These are phyloP conservation scores for Uromyces viciae-fabae DNA, from an alignment of 1,284 basidiomycete genomes.

Conservation along the genomic window DNA sequence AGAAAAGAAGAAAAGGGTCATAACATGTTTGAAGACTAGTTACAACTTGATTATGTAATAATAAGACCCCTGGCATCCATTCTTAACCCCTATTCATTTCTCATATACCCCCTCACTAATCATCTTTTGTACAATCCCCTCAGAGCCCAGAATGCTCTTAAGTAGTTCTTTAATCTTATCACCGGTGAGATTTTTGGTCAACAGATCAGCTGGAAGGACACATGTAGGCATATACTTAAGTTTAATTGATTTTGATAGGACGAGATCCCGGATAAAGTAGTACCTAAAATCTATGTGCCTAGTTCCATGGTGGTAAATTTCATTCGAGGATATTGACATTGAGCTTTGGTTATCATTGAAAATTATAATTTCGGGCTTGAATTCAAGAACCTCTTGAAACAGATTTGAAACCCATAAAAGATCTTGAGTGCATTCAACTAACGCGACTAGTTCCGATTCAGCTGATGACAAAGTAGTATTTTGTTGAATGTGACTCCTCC, in stretches of 20 bases:
- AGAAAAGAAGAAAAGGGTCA: no score
- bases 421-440: constrained; percentile 15
- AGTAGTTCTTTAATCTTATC: no score
- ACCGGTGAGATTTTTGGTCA: background rate
- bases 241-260: background rate
- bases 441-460: background rate
- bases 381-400: background rate
- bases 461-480: background rate
- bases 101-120: no score
- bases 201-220: background rate
- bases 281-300: background rate
- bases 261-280: background rate
- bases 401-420: background rate
- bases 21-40: no score
- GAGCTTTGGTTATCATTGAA: constrained; percentile 1
- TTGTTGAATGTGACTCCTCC: constrained; percentile 3
- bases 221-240: background rate
- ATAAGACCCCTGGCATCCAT: no score
- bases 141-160: no score
- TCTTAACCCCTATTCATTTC: no score
- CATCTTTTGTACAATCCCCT: no score
- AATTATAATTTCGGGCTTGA: background rate
- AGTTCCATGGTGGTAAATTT: background rate
- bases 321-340: background rate
- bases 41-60: no score